These are phyloP conservation scores for Coprinopsis sp. DNA, from an alignment of 768 basidiomycete genomes.

Conservation along the genomic window DNA sequence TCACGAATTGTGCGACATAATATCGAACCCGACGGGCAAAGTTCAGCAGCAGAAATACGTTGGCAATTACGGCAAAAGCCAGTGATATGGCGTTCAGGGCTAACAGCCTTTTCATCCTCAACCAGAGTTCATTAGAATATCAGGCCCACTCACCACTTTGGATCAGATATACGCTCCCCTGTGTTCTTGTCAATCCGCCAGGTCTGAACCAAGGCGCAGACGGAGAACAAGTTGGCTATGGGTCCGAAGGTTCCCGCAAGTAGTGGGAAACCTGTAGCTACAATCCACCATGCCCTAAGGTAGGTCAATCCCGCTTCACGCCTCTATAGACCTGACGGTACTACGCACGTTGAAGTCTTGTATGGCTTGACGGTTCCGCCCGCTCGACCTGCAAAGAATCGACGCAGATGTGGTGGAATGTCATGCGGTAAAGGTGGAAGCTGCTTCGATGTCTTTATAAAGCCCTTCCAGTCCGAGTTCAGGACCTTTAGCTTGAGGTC, in stretches of 20 bases:
- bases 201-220: constrained; percentile 31
- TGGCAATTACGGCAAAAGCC: constrained; percentile 29
- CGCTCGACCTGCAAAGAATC: too few relatives aligned
- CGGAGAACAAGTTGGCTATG: constrained; percentile 34
- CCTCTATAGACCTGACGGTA: too few relatives aligned
- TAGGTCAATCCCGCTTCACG: too few relatives aligned
- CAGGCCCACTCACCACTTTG: constrained; percentile 31
- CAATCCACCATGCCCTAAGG: constrained; percentile 36
- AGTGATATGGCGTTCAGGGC: constrained; percentile 30
- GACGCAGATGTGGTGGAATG: too few relatives aligned
- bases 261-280: constrained; percentile 36
- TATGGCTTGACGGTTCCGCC: too few relatives aligned
- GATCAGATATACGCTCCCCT: constrained; percentile 23
- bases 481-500: too few relatives aligned
- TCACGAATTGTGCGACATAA: constrained; percentile 30
- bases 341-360: too few relatives aligned
- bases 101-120: constrained; percentile 23
- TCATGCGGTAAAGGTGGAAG: too few relatives aligned
- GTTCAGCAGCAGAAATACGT: constrained; percentile 32
- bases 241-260: constrained; percentile 39
- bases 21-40: constrained; percentile 35
- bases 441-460: too few relatives aligned
- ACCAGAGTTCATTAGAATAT: not conserved
- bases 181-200: constrained; percentile 25
- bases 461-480: too few relatives aligned